Percentiles rank a stretch among this genome's conserved stretches.
phyloP scores from a whole-genome alignment of 768 basidiomycete species.

The Trametes villosa region DNA sequence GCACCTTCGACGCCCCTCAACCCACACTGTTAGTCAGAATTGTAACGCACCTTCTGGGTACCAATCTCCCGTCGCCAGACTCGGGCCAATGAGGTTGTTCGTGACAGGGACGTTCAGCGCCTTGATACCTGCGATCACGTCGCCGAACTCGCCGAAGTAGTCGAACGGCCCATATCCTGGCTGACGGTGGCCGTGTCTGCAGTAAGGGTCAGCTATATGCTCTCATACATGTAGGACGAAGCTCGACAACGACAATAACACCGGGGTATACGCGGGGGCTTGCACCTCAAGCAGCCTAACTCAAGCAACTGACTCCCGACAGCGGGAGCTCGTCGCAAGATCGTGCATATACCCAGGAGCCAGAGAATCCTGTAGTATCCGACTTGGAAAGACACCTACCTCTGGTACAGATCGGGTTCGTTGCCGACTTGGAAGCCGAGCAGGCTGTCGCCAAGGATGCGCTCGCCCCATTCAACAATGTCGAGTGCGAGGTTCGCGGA shows the following conservation, averaged over 20 bases:
- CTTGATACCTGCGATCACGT: conserved; percentile 30
- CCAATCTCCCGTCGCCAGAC: conserved; percentile 38
- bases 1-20: not conserved
- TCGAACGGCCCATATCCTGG: conserved; percentile 32
- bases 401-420: conserved; percentile 57
- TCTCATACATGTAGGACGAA: not conserved
- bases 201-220: too few species aligned
- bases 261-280: too few species aligned
- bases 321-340: not conserved
- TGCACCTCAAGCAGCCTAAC: too few species aligned
- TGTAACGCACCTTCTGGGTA: conserved; percentile 28
- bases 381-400: too few species aligned
- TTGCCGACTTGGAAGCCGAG: conserved; percentile 60
- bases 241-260: too few species aligned
- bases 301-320: too few species aligned
- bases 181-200: conserved; percentile 44
- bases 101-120: conserved; percentile 27
- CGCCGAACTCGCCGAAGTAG: conserved; percentile 39
- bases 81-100: conserved; percentile 39
- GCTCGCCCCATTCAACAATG: conserved; percentile 46
- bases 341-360: too few species aligned
- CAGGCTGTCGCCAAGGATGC: conserved; percentile 47
- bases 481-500: conserved; percentile 34
- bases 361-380: too few species aligned
- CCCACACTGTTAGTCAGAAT: not conserved